Base-by-base conservation (phyloP, 345 rosid genomes). In the Aethionema arabicum region DNA sequence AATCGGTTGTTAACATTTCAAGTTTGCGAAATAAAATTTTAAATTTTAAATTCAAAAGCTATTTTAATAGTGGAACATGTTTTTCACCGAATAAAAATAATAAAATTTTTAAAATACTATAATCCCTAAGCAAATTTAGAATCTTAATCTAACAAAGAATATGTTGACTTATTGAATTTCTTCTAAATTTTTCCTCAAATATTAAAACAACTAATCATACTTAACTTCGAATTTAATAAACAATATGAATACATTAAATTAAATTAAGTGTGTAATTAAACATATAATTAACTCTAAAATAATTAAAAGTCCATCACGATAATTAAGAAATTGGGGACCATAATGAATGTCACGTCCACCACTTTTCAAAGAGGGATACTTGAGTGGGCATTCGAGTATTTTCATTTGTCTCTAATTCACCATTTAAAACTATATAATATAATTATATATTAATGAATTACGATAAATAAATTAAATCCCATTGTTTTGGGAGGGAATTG, bases 301-400 rank as follows among this genome's bases (percentile, higher is more conserved):
- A 67, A 56, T 57, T 33, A 21, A 49, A 56, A 46, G 63, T 8
- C 46, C 49, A 57, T 70, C 54, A 49, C 62, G 21, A 32, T 10
- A 49, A 53, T 45, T 44, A 69, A 68, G 54, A 59, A 44, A 61
- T 9, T 13, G 43, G 42, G 58, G 12, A 31, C 46, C 62, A 61
- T 37, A 60, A 57, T 71, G 70, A 64, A 65, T 50, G 55, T 43
- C 66, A 64, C 50, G 36, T 51, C 60, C 50, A 71, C 50, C 39
- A 52, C 75, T 65, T 71, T 71, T 16, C 40, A 55, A 4, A 52
- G 54, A 58, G 42, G 44, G n/a, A 40, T 51, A 44, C 65, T 70
- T 52, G 75, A 70, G 75, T 71, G 66, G 55, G 35, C 75, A 71
- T 71, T 49, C 70, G 37, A 71, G 65, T 64, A 44, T 58, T 42